phyloP scores from a whole-genome alignment of 257 asterid genomes.

The Solanum paucissectum region DNA sequence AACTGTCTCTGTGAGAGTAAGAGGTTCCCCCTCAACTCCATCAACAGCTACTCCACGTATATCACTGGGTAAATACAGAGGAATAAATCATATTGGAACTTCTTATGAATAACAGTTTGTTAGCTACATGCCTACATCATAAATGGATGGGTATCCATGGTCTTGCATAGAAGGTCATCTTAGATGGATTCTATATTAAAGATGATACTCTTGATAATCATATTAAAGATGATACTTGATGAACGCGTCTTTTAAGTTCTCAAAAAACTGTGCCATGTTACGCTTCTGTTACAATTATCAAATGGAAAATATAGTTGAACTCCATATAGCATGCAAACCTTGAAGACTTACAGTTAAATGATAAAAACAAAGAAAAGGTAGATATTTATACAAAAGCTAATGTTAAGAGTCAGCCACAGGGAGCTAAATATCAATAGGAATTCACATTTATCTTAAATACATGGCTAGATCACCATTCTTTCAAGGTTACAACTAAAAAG shows the following conservation, averaged over 20 bases:
- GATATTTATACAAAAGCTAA: background rate
- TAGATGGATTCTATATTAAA: background rate
- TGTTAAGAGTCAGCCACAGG: background rate
- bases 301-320: background rate
- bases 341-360: background rate
- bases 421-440: background rate
- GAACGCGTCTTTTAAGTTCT: background rate
- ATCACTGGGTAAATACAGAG: slow-evolving; percentile 43
- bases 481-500: background rate
- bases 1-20: slow-evolving; percentile 74
- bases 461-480: background rate
- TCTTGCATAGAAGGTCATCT: background rate
- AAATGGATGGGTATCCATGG: background rate
- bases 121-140: background rate
- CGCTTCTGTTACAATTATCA: background rate
- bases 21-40: slow-evolving; percentile 90
- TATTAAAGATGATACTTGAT: background rate
- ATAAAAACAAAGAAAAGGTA: background rate
- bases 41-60: slow-evolving; percentile 96
- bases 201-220: background rate
- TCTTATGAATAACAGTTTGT: background rate
- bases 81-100: background rate
- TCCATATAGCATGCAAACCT: background rate
- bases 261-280: background rate
- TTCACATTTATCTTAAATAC: background rate